Conservation (phyloP, 805 yeast species). For the Pichia occidentalis region DNA sequence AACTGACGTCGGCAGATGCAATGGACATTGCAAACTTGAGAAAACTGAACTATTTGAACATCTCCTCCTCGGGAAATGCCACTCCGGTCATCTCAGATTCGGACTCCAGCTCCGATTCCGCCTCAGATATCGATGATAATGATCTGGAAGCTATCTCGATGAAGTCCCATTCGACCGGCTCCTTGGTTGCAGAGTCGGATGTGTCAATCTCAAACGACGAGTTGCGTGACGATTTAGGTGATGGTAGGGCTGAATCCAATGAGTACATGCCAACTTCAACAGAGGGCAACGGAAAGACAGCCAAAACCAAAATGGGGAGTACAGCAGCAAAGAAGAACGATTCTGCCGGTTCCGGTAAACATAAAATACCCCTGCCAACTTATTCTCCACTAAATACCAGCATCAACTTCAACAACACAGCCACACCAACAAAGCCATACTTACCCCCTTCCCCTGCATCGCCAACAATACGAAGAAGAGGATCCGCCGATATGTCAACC, state of each 20-base stretch:
- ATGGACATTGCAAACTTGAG: neutral
- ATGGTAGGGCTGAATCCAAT: neutral
- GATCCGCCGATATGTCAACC: constrained; percentile 47
- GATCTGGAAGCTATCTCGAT: constrained; percentile 3
- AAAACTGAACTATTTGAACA: constrained; percentile 1
- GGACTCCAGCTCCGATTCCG: constrained; percentile 10
- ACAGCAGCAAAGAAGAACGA: too few relatives aligned
- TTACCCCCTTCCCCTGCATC: constrained; percentile 10
- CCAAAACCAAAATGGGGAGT: too few relatives aligned
- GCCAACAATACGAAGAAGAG: constrained; percentile 37
- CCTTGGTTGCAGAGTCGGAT: constrained; percentile 9
- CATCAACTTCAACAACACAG: too few relatives aligned
- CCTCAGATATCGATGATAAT: constrained; percentile 1
- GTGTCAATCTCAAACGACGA: constrained; percentile 1
- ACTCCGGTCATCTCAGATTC: constrained; percentile 16
- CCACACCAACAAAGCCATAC: neutral
- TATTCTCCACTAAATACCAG: neutral
- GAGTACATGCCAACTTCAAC: too few relatives aligned
- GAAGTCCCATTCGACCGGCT: constrained; percentile 15
- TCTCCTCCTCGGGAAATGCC: constrained; percentile 5
- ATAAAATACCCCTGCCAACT: constrained; percentile 2
- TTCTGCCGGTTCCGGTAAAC: too few relatives aligned
- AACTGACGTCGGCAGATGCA: neutral
- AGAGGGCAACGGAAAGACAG: too few relatives aligned
- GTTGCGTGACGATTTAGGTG: constrained; percentile 5